Evolutionary conservation across 371 early-diverging fungal species (phyloP).

Genomic region (Mortierella sp.): DNA sequence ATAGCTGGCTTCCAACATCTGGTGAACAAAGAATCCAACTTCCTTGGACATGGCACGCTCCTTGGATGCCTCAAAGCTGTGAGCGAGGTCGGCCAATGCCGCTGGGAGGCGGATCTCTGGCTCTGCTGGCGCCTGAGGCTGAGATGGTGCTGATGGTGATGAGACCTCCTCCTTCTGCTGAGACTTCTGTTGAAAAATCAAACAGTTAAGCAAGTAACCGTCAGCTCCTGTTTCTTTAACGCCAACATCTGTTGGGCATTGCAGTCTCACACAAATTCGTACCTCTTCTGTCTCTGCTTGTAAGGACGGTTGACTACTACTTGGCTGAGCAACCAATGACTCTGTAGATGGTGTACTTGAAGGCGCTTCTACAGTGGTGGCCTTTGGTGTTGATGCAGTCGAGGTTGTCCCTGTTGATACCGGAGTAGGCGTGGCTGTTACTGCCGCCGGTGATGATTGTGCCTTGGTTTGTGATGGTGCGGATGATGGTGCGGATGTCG

Average conservation of each 20-base stretch:
- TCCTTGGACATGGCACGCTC: slow-evolving; percentile 54
- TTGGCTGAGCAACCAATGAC: slow-evolving; percentile 7
- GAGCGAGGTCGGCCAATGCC: slow-evolving; percentile 81
- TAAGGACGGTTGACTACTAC: slow-evolving; percentile 8
- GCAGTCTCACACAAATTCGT: too few relatives aligned
- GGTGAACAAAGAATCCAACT: slow-evolving; percentile 53
- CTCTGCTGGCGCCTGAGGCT: slow-evolving; percentile 30
- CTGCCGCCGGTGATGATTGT: not conserved
- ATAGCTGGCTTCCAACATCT: slow-evolving; percentile 84
- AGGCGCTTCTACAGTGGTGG: too few relatives aligned
- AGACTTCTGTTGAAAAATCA: not conserved
- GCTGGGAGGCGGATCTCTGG: slow-evolving; percentile 74
- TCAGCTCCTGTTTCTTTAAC: too few relatives aligned
- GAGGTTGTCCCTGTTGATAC: too few relatives aligned
- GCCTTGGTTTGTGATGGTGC: slow-evolving; percentile 1
- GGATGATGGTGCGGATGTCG: slow-evolving; percentile 6
- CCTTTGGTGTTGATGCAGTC: too few relatives aligned
- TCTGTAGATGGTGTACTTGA: not conserved
- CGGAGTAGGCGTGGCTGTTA: not conserved
- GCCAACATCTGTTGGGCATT: too few relatives aligned
- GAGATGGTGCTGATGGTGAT: slow-evolving; percentile 14
- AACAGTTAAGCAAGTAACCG: not conserved
- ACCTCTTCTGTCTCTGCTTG: not conserved
- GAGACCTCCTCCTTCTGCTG: not conserved
- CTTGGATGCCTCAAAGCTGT: slow-evolving; percentile 80